These are phyloP conservation scores for Rhodotorula taiwanensis DNA, from an alignment of 768 basidiomycete species.

Conservation along the genomic window DNA sequence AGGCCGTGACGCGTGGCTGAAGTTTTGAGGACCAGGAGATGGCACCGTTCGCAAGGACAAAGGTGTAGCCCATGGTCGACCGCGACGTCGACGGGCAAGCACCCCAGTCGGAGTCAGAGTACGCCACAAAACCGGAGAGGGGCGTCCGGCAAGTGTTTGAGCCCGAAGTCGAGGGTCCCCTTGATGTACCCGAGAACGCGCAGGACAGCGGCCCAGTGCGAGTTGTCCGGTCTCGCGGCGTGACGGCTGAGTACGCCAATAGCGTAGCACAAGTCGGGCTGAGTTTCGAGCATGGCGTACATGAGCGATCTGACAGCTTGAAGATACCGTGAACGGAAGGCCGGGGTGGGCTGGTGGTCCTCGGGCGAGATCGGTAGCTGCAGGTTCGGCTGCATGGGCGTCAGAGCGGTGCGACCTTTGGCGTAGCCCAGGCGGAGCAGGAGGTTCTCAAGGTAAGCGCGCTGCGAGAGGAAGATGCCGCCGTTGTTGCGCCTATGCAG, in stretches of 20 bases:
- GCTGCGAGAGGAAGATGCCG: constrained; percentile 1
- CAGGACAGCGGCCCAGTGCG: constrained; percentile 48
- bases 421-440: neutral
- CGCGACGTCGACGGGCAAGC: neutral
- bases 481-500: neutral
- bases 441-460: neutral
- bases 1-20: constrained; percentile 7
- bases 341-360: neutral
- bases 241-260: constrained; percentile 40
- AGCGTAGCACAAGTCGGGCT: constrained; percentile 37
- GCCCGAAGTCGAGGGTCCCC: constrained; percentile 34
- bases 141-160: neutral
- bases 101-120: neutral
- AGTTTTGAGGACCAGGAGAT: neutral
- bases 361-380: neutral
- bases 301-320: constrained; percentile 21
- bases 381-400: neutral
- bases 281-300: constrained; percentile 14
- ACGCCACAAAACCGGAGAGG: no score
- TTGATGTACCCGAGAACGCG: constrained; percentile 49
- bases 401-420: neutral
- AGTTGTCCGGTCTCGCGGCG: constrained; percentile 41
- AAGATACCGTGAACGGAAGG: neutral
- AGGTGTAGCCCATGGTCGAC: neutral
- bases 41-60: neutral